Base-by-base conservation (phyloP, 2,329 filamentous ascomycete species). In the Leptosphaerulina australis region DNA sequence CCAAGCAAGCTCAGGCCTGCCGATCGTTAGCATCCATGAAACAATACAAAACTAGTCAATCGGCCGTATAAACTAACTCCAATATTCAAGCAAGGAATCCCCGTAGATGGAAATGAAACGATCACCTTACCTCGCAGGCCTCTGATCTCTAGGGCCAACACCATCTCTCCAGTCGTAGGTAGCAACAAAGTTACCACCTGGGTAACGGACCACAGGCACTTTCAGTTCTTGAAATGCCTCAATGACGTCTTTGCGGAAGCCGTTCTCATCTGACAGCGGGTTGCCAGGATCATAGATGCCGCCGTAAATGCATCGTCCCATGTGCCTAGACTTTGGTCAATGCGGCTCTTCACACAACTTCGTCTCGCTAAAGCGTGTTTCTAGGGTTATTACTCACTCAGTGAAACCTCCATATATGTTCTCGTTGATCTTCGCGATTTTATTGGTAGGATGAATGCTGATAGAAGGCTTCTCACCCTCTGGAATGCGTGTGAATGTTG, bases 121-220 rank as follows among this genome's bases (percentile, higher is more conserved):
- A 17, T 36, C 14, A 31, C 35, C 57, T 58, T 76, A 81, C 73
- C 80, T 74, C 36, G 73, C 68, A 3, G 88, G 88, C 35, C 90
- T 80, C 62, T 85, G 77, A 17, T 90, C 87, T 55, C 77, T 81
- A 0, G 89, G 89, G 1, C 90, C 90, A 56, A 95, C 79, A 8
- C 89, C 90, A 71, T 94, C 90, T 38, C 86, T 78, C 89, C 90
- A 94, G 76, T 92, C 88, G 71, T 93, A 94, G 1, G 89, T 93
- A 3, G 90, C 90, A 34, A 86, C 83, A 70, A 93, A 94, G 73
- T 94, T 95, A 37, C 90, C 90, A 11, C 90, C 90, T 1, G 90
- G 90, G 65, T 93, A 94, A 37, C 89, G 81, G 17, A 92, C 83
- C 28, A 92, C 88, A 11, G 90, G 90, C 28, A 89, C 82, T 44